Evolutionary conservation across 108 stramenopile species (phyloP).

Genomic region (Nitzschia inconspicua): DNA sequence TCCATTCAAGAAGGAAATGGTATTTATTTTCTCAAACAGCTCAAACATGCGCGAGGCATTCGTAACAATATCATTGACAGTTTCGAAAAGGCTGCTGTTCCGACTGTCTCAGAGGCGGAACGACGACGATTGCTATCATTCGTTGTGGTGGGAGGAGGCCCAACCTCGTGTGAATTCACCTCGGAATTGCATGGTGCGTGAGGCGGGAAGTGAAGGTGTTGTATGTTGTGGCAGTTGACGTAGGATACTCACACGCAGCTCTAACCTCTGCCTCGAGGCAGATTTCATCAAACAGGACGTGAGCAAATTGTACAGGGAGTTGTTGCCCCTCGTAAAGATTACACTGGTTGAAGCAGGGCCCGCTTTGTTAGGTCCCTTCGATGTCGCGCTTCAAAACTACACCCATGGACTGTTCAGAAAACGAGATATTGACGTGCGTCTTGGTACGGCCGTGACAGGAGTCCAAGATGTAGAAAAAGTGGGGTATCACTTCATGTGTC

Average conservation of each 20-base stretch:
- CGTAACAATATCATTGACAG: conserved; percentile 92
- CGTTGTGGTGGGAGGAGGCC: conserved; percentile 96
- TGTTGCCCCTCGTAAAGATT: conserved; percentile 69
- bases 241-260: too few relatives aligned
- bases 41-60: conserved; percentile 91
- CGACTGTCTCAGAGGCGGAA: conserved; percentile 60
- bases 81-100: conserved; percentile 92
- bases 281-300: conserved; percentile 90
- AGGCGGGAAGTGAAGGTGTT: too few relatives aligned
- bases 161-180: conserved; percentile 94
- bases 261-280: too few relatives aligned
- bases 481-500: too few relatives aligned
- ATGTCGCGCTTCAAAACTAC: conserved; percentile 75
- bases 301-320: conserved; percentile 79
- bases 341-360: conserved; percentile 92
- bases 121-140: conserved; percentile 87
- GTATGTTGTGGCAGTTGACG: too few relatives aligned
- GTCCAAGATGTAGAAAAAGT: too few relatives aligned
- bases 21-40: conserved; percentile 94
- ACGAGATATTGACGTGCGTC: conserved; percentile 72
- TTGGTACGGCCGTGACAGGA: conserved; percentile 71
- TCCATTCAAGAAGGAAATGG: conserved; percentile 62
- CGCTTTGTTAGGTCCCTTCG: conserved; percentile 89
- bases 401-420: conserved; percentile 54
- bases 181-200: conserved; percentile 92